Evolutionary conservation across 1,284 basidiomycete species (phyloP).

Genomic region (Coniferiporia sulphurascens): DNA sequence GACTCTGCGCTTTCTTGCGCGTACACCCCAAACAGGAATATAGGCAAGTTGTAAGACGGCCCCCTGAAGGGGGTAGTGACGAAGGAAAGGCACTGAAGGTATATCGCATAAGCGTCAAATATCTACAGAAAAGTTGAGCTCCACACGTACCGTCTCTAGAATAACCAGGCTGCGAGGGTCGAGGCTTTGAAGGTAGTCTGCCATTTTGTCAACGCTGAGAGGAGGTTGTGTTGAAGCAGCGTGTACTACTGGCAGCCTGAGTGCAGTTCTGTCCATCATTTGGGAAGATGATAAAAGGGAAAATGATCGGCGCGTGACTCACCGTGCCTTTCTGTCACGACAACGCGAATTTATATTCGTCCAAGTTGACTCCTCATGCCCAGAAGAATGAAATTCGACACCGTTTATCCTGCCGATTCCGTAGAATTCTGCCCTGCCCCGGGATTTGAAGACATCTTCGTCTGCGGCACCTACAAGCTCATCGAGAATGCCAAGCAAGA

Average conservation of each 20-base stretch:
- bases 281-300: no score
- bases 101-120: slow-evolving; percentile 3
- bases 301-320: background rate
- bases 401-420: slow-evolving; percentile 81
- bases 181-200: slow-evolving; percentile 63
- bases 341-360: background rate
- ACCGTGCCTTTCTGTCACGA: background rate
- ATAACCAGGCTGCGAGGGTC: slow-evolving; percentile 66
- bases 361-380: no score
- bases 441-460: slow-evolving; percentile 58
- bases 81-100: slow-evolving; percentile 49
- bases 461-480: slow-evolving; percentile 88
- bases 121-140: background rate
- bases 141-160: slow-evolving; percentile 49
- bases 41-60: slow-evolving; percentile 66
- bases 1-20: slow-evolving; percentile 64
- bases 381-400: slow-evolving; percentile 47
- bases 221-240: background rate
- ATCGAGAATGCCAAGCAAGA: slow-evolving; percentile 27
- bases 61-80: slow-evolving; percentile 50
- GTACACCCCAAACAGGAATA: slow-evolving; percentile 72
- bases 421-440: slow-evolving; percentile 83
- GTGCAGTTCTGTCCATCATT: background rate
- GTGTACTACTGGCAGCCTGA: background rate
- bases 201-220: slow-evolving; percentile 34